phyloP scores from a whole-genome alignment of 768 basidiomycete species.

The Boletus rubropictus region DNA sequence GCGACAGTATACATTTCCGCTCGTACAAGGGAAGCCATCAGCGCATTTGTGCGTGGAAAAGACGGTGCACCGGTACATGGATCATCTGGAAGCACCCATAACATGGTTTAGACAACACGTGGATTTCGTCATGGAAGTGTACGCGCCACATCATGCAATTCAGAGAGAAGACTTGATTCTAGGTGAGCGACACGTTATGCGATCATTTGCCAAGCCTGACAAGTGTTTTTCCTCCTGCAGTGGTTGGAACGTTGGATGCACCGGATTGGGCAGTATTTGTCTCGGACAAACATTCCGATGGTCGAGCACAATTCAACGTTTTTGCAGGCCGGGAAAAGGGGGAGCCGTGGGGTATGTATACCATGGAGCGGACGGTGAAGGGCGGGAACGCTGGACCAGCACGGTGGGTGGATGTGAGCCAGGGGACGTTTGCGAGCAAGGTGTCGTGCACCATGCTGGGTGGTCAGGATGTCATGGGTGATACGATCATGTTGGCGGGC shows the following conservation, averaged over 20 bases:
- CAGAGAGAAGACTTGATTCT: constrained; percentile 56
- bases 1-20: constrained; percentile 52
- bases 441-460: constrained; percentile 40
- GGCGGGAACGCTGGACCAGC: constrained; percentile 40
- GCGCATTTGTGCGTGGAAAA: constrained; percentile 67
- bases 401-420: constrained; percentile 39
- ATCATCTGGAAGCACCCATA: constrained; percentile 56
- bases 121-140: constrained; percentile 55
- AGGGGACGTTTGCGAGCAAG: constrained; percentile 44
- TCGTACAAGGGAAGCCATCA: constrained; percentile 58
- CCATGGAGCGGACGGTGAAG: constrained; percentile 45
- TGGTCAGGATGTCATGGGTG: constrained; percentile 23
- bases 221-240: constrained; percentile 25
- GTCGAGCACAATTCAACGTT: constrained; percentile 68
- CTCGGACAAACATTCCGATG: constrained; percentile 61
- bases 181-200: constrained; percentile 19
- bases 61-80: constrained; percentile 63
- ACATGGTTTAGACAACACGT: constrained; percentile 72
- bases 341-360: constrained; percentile 71
- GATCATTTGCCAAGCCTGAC: not conserved
- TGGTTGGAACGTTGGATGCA: constrained; percentile 67
- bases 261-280: constrained; percentile 73
- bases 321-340: constrained; percentile 45
- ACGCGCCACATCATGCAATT: constrained; percentile 41
- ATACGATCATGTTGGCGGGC: constrained; percentile 57